A percentile compares a stretch with the other conserved stretches of the same genome.
Conservation (phyloP, 129 eudicot genomes). For the Silybum marianum region DNA sequence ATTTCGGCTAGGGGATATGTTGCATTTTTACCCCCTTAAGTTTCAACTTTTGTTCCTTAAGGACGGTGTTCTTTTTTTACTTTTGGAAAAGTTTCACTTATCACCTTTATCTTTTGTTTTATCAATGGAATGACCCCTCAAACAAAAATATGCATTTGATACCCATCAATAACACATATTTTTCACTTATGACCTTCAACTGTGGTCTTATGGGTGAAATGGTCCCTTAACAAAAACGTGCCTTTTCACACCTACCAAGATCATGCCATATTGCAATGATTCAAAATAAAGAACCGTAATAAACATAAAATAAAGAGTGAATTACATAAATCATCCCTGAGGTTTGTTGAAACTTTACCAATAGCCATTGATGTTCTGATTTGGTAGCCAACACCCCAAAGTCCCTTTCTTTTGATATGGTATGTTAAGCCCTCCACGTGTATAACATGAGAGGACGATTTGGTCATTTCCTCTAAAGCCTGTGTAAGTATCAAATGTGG, state of each 20-base stretch:
- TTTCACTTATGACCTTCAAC: too few relatives aligned
- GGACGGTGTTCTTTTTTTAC: not conserved
- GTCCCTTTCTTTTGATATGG: not conserved
- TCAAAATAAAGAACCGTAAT: not conserved
- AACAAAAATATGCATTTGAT: not conserved
- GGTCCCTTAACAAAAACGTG: too few relatives aligned
- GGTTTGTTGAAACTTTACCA: not conserved
- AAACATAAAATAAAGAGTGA: not conserved
- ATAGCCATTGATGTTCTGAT: too few relatives aligned
- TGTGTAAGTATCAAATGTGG: not conserved
- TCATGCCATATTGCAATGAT: not conserved
- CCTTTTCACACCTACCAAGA: not conserved
- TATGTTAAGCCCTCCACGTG: not conserved
- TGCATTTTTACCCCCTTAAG: slow-evolving; percentile 3
- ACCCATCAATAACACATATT: not conserved
- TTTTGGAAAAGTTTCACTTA: not conserved
- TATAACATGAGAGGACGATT: not conserved
- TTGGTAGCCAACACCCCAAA: not conserved
- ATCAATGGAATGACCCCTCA: not conserved
- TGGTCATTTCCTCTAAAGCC: not conserved
- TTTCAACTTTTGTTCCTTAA: not conserved
- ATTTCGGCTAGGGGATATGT: not conserved
- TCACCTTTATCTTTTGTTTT: not conserved
- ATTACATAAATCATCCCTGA: too few relatives aligned
- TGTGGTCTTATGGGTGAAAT: too few relatives aligned